These are phyloP conservation scores for Lepidium sativum DNA, from an alignment of 345 rosid species.

Conservation along the genomic window DNA sequence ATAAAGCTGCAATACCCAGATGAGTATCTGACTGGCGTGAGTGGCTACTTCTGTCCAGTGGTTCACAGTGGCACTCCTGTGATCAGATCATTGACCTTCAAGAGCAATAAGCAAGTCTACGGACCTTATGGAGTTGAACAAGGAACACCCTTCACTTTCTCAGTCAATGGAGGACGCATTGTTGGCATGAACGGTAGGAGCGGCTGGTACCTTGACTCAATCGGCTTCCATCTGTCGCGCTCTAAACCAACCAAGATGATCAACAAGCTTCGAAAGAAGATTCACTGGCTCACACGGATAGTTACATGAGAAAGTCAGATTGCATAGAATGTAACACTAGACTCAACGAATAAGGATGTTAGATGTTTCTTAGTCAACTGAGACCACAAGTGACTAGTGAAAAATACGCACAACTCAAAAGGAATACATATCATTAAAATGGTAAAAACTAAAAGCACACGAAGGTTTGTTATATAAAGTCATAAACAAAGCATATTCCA, in stretches of 20 bases:
- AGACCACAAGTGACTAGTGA: background rate
- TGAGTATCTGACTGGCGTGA: constrained; percentile 50
- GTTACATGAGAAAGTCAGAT: background rate
- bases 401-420: background rate
- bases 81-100: constrained; percentile 59
- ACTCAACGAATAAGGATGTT: constrained; percentile 4
- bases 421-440: constrained; percentile 1
- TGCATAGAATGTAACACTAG: background rate
- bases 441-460: constrained; percentile 4
- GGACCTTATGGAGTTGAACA: constrained; percentile 69
- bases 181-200: constrained; percentile 61
- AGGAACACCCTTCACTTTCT: constrained; percentile 62
- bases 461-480: constrained; percentile 4
- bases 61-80: constrained; percentile 52
- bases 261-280: constrained; percentile 37
- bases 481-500: constrained; percentile 19
- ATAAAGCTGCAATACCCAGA: constrained; percentile 68
- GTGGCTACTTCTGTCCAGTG: constrained; percentile 51
- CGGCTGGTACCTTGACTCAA: constrained; percentile 69
- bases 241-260: constrained; percentile 38
- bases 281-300: constrained; percentile 43
- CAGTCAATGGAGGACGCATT: constrained; percentile 44
- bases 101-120: constrained; percentile 51
- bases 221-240: constrained; percentile 49
- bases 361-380: background rate